phyloP scores from a whole-genome alignment of 768 basidiomycete species.

The Chalciporus sphaerocephalus region DNA sequence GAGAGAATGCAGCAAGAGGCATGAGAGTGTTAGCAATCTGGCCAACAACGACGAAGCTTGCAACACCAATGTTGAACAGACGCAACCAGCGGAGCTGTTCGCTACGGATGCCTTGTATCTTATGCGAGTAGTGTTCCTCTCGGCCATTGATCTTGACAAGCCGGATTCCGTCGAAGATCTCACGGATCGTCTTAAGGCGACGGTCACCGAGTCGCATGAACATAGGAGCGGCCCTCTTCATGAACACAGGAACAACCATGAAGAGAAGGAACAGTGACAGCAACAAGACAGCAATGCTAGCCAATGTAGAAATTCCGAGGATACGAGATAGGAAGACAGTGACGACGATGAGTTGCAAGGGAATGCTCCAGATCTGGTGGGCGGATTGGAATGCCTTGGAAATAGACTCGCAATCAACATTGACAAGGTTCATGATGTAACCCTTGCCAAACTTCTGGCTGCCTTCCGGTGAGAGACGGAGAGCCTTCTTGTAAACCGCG shows the following conservation, averaged over 20 bases:
- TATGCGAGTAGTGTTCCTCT: slow-evolving; percentile 23
- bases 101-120: slow-evolving; percentile 21
- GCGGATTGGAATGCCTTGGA: slow-evolving; percentile 28
- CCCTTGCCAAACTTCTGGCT: slow-evolving; percentile 26
- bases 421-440: slow-evolving; percentile 29
- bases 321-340: slow-evolving; percentile 23
- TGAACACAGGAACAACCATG: slow-evolving; percentile 30
- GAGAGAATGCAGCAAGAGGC: slow-evolving; percentile 31
- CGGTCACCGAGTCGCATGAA: slow-evolving; percentile 28
- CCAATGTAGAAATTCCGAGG: slow-evolving; percentile 28
- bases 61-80: slow-evolving; percentile 21
- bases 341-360: slow-evolving; percentile 22
- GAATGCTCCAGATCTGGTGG: slow-evolving; percentile 28
- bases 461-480: slow-evolving; percentile 25
- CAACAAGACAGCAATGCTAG: slow-evolving; percentile 25
- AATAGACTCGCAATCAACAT: slow-evolving; percentile 29
- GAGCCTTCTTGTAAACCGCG: slow-evolving; percentile 30
- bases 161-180: slow-evolving; percentile 28
- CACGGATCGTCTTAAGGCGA: slow-evolving; percentile 27
- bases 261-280: slow-evolving; percentile 24
- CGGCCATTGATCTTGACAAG: slow-evolving; percentile 28
- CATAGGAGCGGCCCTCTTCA: slow-evolving; percentile 28
- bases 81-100: slow-evolving; percentile 25
- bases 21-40: slow-evolving; percentile 27
- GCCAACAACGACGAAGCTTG: slow-evolving; percentile 25